Conservation (phyloP, 2,329 filamentous ascomycete genomes). For the Pseudofabraea citricarpa region DNA sequence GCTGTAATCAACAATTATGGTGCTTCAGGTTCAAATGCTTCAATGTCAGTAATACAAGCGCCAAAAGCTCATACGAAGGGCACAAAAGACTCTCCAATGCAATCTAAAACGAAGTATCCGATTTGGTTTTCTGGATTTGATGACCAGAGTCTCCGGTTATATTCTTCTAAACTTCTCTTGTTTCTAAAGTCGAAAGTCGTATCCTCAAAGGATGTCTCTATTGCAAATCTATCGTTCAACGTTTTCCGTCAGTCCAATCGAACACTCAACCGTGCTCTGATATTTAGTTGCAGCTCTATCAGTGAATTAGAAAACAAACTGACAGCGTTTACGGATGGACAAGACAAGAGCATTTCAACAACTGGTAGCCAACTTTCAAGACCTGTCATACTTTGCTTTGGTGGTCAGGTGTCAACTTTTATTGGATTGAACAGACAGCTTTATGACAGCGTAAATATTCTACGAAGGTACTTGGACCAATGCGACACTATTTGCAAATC, state of each 20-base stretch:
- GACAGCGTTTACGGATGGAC: too few relatives aligned
- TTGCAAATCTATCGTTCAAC: slow-evolving; percentile 29
- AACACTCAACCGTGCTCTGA: slow-evolving; percentile 13
- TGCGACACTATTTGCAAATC: slow-evolving; percentile 8
- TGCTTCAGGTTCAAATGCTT: slow-evolving; percentile 16
- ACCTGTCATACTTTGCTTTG: slow-evolving; percentile 32
- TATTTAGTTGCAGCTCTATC: slow-evolving; percentile 24
- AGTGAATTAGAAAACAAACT: slow-evolving; percentile 21
- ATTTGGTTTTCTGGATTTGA: slow-evolving; percentile 18
- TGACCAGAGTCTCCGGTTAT: slow-evolving; percentile 13
- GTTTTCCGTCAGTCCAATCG: slow-evolving; percentile 27
- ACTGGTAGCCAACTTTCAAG: slow-evolving; percentile 3
- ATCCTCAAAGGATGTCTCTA: slow-evolving; percentile 8
- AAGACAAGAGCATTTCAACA: too few relatives aligned
- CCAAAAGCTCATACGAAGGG: slow-evolving; percentile 2
- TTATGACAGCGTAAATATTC: not conserved
- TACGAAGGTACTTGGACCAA: slow-evolving; percentile 10
- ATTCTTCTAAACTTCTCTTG: slow-evolving; percentile 9
- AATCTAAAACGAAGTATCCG: slow-evolving; percentile 5
- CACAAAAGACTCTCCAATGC: not conserved
- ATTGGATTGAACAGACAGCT: slow-evolving; percentile 7
- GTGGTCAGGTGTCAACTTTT: slow-evolving; percentile 5
- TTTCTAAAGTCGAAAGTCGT: slow-evolving; percentile 4
- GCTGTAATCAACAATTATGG: slow-evolving; percentile 20
- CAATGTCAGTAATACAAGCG: slow-evolving; percentile 9